A percentile compares a stretch with the other conserved stretches of the same genome.
Evolutionary conservation across 139 green algal species (phyloP).

Genomic region (Bryopsis sp.): DNA sequence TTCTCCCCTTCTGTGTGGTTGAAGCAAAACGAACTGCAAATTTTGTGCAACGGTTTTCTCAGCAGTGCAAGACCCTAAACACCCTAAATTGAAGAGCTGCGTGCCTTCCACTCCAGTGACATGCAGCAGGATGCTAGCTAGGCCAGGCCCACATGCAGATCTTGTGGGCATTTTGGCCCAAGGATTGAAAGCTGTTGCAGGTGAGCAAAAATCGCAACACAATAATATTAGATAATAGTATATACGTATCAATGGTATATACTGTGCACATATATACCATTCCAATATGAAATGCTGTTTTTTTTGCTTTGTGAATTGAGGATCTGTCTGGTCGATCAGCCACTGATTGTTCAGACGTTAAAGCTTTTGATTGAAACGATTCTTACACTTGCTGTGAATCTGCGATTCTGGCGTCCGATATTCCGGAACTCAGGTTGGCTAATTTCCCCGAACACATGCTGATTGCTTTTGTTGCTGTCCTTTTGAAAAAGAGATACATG

Average conservation of each 20-base stretch:
- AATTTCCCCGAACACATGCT: not conserved
- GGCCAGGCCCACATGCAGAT: not conserved
- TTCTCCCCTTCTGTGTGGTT: too few relatives aligned
- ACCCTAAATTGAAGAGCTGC: constrained; percentile 84
- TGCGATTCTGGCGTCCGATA: constrained; percentile 5
- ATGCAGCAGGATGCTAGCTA: constrained; percentile 27
- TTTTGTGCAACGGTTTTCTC: constrained; percentile 32
- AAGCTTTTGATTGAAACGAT: constrained; percentile 55
- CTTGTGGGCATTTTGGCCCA: not conserved
- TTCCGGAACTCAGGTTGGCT: constrained; percentile 6
- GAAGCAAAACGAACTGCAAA: too few relatives aligned
- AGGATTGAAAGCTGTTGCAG: not conserved
- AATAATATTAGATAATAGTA: too few relatives aligned
- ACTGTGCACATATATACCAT: too few relatives aligned
- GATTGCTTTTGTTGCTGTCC: not conserved
- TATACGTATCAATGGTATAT: too few relatives aligned
- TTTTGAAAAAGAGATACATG: too few relatives aligned
- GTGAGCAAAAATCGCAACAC: too few relatives aligned
- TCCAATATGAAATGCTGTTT: too few relatives aligned
- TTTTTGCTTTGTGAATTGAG: too few relatives aligned
- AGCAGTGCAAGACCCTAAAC: not conserved
- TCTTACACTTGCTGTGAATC: constrained; percentile 49
- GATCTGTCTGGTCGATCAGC: too few relatives aligned
- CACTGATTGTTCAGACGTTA: constrained; percentile 31
- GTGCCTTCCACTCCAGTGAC: constrained; percentile 86